Evolutionary conservation across 495 filamentous ascomycete species (phyloP).

Genomic region (Podospora appendiculata): DNA sequence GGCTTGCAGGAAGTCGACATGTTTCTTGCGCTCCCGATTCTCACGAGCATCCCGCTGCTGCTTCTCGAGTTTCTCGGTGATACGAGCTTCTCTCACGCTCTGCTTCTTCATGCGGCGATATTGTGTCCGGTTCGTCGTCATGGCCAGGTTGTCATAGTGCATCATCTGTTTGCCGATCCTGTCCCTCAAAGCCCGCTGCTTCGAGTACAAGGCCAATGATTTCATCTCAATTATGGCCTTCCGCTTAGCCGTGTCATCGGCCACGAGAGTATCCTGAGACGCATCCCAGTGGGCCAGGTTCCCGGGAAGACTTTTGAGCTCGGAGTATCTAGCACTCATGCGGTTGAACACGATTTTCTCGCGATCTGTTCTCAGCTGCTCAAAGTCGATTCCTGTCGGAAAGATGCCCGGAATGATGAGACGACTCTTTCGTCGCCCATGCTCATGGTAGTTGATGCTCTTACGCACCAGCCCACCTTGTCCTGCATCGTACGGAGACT

Average conservation of each 20-base stretch:
- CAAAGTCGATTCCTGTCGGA: slow-evolving; percentile 78
- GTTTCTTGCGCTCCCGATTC: slow-evolving; percentile 91
- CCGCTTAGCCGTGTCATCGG: slow-evolving; percentile 77
- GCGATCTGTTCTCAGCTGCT: slow-evolving; percentile 72
- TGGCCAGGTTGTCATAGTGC: slow-evolving; percentile 86
- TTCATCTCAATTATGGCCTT: slow-evolving; percentile 92
- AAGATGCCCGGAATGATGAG: slow-evolving; percentile 77
- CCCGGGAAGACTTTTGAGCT: slow-evolving; percentile 72
- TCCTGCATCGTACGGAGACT: slow-evolving; percentile 53
- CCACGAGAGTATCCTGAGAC: slow-evolving; percentile 57
- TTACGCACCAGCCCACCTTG: slow-evolving; percentile 40
- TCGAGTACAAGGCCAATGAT: slow-evolving; percentile 69
- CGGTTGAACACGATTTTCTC: slow-evolving; percentile 86
- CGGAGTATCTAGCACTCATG: slow-evolving; percentile 70
- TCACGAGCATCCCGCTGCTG: slow-evolving; percentile 94
- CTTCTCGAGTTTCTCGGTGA: slow-evolving; percentile 97
- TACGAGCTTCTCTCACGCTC: slow-evolving; percentile 86
- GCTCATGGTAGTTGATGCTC: slow-evolving; percentile 70
- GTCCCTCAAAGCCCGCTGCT: slow-evolving; percentile 78
- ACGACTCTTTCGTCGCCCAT: slow-evolving; percentile 62
- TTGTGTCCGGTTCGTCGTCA: slow-evolving; percentile 82
- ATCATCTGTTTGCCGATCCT: slow-evolving; percentile 83
- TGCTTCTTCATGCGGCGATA: slow-evolving; percentile 97
- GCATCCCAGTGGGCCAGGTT: slow-evolving; percentile 82
- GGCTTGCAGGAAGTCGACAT: slow-evolving; percentile 71